These are phyloP conservation scores for Leonotis leonurus DNA, from an alignment of 257 asterid species.

Conservation along the genomic window DNA sequence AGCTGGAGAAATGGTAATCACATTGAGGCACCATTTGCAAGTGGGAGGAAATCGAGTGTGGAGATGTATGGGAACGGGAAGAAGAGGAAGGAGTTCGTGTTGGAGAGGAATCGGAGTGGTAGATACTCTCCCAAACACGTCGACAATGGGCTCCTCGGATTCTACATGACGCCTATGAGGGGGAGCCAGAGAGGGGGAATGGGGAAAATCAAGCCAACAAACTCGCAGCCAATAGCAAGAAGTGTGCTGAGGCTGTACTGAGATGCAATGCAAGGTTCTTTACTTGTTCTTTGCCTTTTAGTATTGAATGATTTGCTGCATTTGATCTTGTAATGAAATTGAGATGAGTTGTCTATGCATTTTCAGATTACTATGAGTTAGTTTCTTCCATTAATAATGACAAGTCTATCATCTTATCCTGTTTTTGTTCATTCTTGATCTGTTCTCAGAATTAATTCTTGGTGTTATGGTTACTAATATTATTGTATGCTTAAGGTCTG, in stretches of 20 bases:
- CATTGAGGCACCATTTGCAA: constrained; percentile 47
- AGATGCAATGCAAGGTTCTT: constrained; percentile 27
- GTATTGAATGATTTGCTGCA: too few species aligned
- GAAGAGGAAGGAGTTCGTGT: constrained; percentile 50
- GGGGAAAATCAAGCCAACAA: constrained; percentile 52
- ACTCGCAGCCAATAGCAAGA: constrained; percentile 62
- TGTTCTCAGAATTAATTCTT: background rate
- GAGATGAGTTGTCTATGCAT: constrained; percentile 24
- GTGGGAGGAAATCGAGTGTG: constrained; percentile 41
- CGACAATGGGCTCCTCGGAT: constrained; percentile 72
- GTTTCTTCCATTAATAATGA: too few species aligned
- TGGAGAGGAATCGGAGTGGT: constrained; percentile 80
- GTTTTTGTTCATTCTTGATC: background rate
- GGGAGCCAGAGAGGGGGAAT: constrained; percentile 39
- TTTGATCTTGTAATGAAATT: too few species aligned
- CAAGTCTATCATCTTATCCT: too few species aligned
- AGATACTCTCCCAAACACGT: constrained; percentile 59
- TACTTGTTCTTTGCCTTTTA: constrained; percentile 24
- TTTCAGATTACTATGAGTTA: constrained; percentile 19
- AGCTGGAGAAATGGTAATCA: constrained; percentile 53
- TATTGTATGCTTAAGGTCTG: constrained; percentile 5
- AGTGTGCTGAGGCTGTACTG: constrained; percentile 56
- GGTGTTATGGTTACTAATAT: background rate
- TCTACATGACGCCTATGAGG: constrained; percentile 72
- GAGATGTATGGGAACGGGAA: constrained; percentile 50